Percentiles rank a stretch among this genome's conserved stretches.
These are phyloP conservation scores for Naematelia aurantialba DNA, from an alignment of 768 basidiomycete genomes.

Conservation along the genomic window DNA sequence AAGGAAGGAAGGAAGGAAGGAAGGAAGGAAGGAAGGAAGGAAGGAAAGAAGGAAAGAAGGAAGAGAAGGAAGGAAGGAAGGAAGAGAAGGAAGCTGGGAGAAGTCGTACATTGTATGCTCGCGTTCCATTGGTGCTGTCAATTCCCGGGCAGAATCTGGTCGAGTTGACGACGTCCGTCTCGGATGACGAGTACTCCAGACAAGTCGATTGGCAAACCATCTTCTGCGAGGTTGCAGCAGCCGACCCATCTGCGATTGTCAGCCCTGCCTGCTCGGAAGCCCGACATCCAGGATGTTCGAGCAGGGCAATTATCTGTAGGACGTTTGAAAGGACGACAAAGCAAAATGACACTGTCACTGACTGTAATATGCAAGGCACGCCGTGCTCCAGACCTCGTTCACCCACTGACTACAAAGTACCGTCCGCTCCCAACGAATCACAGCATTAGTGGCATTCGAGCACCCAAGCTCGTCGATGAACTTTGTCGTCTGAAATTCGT, in stretches of 20 bases:
- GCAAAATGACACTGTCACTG: too few relatives aligned
- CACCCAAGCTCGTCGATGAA: conserved; percentile 47
- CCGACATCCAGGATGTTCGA: too few relatives aligned
- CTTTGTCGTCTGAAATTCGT: conserved; percentile 42
- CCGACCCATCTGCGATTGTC: conserved; percentile 22
- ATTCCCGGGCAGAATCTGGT: conserved; percentile 43
- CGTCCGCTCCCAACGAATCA: conserved; percentile 44
- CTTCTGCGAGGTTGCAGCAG: conserved; percentile 40
- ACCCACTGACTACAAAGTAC: conserved; percentile 49
- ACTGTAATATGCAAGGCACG: conserved; percentile 43
- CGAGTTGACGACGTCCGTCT: conserved; percentile 28
- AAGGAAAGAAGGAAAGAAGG: too few relatives aligned
- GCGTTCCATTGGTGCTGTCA: conserved; percentile 37
- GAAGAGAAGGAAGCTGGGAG: too few relatives aligned
- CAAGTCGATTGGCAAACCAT: conserved; percentile 49
- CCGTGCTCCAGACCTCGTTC: conserved; percentile 38
- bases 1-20: too few relatives aligned
- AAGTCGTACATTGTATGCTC: conserved; percentile 10
- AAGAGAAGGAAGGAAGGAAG: too few relatives aligned
- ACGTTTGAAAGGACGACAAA: too few relatives aligned
- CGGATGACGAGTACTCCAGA: conserved; percentile 42
- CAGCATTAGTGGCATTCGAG: conserved; percentile 36
- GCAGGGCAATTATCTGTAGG: too few relatives aligned
- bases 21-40: too few relatives aligned
- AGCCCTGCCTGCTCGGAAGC: too few relatives aligned